These are phyloP conservation scores for Penicillium verhagenii DNA, from an alignment of 495 filamentous ascomycete species.

Conservation along the genomic window DNA sequence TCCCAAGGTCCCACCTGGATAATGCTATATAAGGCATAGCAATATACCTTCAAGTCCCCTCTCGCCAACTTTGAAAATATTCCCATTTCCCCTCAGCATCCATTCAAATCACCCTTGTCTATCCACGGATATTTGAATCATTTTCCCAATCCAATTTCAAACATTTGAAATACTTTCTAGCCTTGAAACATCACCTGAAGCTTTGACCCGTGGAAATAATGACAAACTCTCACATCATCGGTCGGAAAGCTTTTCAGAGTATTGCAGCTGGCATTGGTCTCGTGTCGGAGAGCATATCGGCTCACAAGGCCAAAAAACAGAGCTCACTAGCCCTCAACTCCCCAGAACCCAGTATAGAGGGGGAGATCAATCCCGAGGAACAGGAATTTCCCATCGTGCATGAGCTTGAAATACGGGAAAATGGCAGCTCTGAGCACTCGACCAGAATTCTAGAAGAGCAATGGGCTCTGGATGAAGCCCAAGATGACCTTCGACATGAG, in stretches of 20 bases:
- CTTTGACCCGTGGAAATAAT: too few species aligned
- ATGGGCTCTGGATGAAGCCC: conserved; percentile 53
- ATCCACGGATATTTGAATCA: too few species aligned
- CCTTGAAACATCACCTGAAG: too few species aligned
- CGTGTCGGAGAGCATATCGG: conserved; percentile 1
- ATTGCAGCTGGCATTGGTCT: conserved; percentile 1
- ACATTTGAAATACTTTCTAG: background rate
- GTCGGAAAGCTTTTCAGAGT: background rate
- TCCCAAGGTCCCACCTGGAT: too few species aligned
- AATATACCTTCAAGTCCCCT: too few species aligned
- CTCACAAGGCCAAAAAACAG: conserved; percentile 2
- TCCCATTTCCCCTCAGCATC: too few species aligned
- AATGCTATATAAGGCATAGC: too few species aligned
- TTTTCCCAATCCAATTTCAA: too few species aligned
- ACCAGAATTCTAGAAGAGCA: conserved; percentile 36
- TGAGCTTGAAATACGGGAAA: background rate
- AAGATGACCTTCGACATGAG: conserved; percentile 24
- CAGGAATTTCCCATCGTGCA: background rate
- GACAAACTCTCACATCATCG: background rate
- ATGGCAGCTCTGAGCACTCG: background rate
- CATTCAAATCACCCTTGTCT: too few species aligned
- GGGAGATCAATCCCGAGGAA: background rate
- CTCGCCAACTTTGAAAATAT: too few species aligned
- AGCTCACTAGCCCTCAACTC: background rate
- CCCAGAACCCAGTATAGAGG: background rate